These are phyloP conservation scores for Malus hybrid DNA, from an alignment of 331 rosid genomes.

Conservation along the genomic window DNA sequence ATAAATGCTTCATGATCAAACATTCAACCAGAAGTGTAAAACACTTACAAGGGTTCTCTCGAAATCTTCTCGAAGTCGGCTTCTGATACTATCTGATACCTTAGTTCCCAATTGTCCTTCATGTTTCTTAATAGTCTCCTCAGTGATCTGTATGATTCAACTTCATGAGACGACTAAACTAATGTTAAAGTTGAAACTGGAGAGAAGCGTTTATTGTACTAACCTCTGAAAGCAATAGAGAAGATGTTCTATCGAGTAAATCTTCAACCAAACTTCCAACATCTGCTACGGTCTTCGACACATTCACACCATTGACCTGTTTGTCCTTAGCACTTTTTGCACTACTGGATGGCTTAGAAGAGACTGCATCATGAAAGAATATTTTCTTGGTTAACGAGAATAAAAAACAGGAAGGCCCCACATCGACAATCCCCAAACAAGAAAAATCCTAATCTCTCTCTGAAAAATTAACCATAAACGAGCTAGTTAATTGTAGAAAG, in stretches of 20 bases:
- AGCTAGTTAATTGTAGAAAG: neutral
- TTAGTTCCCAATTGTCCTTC: conserved; percentile 56
- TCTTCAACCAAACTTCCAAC: conserved; percentile 72
- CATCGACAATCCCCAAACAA: neutral
- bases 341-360: conserved; percentile 31
- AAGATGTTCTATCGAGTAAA: conserved; percentile 63
- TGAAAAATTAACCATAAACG: neutral
- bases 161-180: conserved; percentile 9
- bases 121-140: conserved; percentile 45
- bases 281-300: conserved; percentile 38
- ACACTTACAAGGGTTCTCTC: conserved; percentile 70
- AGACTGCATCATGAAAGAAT: conserved; percentile 30
- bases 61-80: conserved; percentile 57
- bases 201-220: neutral
- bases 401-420: neutral
- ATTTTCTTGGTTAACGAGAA: neutral
- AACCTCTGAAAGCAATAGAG: conserved; percentile 71
- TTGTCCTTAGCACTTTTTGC: conserved; percentile 42
- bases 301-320: conserved; percentile 25
- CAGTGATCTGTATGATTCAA: conserved; percentile 48
- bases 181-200: neutral
- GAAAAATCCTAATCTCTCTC: neutral
- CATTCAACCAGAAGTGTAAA: neutral
- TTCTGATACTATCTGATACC: conserved; percentile 50
- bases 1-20: neutral